phyloP scores from a whole-genome alignment of 441 rosid species.

The Macaranga tanarius region DNA sequence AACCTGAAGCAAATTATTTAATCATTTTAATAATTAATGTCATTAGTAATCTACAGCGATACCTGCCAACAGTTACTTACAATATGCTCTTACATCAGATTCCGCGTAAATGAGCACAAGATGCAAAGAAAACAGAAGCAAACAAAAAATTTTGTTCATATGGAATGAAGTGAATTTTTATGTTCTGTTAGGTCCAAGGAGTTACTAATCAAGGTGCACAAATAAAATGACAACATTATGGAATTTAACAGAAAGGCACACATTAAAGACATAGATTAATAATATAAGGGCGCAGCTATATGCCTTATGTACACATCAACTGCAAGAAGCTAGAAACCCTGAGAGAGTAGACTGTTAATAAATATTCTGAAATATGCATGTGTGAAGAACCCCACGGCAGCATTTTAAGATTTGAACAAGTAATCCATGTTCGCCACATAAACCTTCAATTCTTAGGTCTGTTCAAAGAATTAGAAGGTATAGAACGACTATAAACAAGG shows the following conservation, averaged over 20 bases:
- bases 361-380: neutral
- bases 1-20: constrained; percentile 47
- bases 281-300: neutral
- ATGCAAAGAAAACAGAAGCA: too few relatives aligned
- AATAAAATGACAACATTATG: neutral
- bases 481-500: constrained; percentile 2
- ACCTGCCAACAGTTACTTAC: neutral
- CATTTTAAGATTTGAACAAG: neutral
- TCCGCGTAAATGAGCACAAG: too few relatives aligned
- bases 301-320: too few relatives aligned
- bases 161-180: too few relatives aligned
- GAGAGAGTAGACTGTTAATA: neutral
- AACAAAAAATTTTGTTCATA: too few relatives aligned
- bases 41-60: neutral
- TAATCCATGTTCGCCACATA: neutral
- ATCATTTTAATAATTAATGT: constrained; percentile 2
- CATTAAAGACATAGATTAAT: neutral
- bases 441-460: constrained; percentile 3
- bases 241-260: neutral
- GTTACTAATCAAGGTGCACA: neutral
- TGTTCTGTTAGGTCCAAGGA: neutral
- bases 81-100: too few relatives aligned
- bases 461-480: neutral
- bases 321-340: neutral
- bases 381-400: neutral